Evolutionary conservation across 2,329 filamentous ascomycete species (phyloP), one percentile per base, ranked within the genome.

Genomic region (Cladophialophora yegresii): DNA sequence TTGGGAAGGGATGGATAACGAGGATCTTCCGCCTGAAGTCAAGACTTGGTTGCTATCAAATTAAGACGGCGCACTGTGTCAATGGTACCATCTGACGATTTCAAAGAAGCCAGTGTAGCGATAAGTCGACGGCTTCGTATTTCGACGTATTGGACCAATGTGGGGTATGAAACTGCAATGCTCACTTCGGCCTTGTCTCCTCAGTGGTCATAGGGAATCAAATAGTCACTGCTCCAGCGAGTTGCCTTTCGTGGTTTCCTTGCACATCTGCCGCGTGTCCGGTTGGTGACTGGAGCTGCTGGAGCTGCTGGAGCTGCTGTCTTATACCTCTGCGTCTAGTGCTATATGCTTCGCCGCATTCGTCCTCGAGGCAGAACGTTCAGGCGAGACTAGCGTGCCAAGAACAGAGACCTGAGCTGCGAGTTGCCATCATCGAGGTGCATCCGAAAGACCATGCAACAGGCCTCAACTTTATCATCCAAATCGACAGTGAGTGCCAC

Each of bases 401-500:
- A 61, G 61, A 0, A 13, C 40, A 47, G 8, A 10, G 33, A 26
- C 23, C 22, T 26, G 47, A 66, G 56, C 56, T 66, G 50, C 63
- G 59, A 58, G 36, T 26, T 57, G 62, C 60, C 40, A 67, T 64
- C 60, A 61, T 65, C 59, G 51, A 65, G 50, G 28, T 23, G 47
- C 20, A 13, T 12, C n/a, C 36, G 36, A 43, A 28, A 28, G 22
- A 36, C 54, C 51, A 26, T 45, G 22, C 49, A 20, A 32, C 43
- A 69, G 67, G 63, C 67, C 20, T 66, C 65, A 51, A 54, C 47
- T 64, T 36, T 33, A 50, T 43, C 47, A n/a, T 63, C 32, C n/a
- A 64, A 40, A 30, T 36, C 20, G 12, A 20, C 40, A 40, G 22
- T 51, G 61, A 58, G 63, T 56, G 62, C 55, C 32, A 20, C 57